Conservation (phyloP, 768 basidiomycete genomes). For the Panellus pusillus region DNA sequence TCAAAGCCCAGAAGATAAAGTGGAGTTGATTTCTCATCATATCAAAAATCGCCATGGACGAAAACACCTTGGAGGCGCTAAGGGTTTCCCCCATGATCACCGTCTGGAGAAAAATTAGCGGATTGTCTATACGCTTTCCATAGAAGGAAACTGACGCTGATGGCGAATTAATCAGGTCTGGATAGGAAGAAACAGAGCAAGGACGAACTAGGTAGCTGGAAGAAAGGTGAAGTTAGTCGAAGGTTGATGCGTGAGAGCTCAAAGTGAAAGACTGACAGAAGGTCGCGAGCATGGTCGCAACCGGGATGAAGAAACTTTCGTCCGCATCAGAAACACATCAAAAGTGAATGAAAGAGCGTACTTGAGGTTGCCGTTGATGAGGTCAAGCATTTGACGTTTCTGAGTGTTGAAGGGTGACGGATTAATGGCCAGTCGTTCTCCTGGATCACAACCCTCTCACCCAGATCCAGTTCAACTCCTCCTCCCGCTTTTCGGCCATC, state of each 20-base stretch:
- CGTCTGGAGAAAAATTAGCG: constrained; percentile 28
- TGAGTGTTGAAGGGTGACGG: constrained; percentile 9
- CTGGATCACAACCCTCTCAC: constrained; percentile 29
- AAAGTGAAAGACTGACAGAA: constrained; percentile 37
- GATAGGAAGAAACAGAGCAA: background rate
- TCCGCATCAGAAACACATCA: background rate
- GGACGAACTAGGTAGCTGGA: constrained; percentile 16
- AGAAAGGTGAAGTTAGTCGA: background rate
- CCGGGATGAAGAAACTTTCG: constrained; percentile 56
- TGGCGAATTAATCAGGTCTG: background rate
- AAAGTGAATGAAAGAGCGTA: constrained; percentile 25
- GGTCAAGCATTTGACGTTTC: constrained; percentile 41
- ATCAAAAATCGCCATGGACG: constrained; percentile 61
- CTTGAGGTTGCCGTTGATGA: constrained; percentile 48
- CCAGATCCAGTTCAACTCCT: constrained; percentile 57
- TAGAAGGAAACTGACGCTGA: constrained; percentile 4
- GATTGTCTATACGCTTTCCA: background rate
- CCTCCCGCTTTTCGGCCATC: constrained; percentile 58
- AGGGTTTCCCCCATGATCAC: constrained; percentile 42
- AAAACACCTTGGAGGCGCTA: constrained; percentile 46
- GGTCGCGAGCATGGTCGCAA: constrained; percentile 65
- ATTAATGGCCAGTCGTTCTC: too few species aligned
- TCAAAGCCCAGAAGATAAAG: constrained; percentile 21
- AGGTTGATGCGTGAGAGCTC: background rate
- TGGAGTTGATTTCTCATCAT: constrained; percentile 44